Conservation (phyloP, 805 yeast species). For the Wickerhamomyces subpelliculosus region DNA sequence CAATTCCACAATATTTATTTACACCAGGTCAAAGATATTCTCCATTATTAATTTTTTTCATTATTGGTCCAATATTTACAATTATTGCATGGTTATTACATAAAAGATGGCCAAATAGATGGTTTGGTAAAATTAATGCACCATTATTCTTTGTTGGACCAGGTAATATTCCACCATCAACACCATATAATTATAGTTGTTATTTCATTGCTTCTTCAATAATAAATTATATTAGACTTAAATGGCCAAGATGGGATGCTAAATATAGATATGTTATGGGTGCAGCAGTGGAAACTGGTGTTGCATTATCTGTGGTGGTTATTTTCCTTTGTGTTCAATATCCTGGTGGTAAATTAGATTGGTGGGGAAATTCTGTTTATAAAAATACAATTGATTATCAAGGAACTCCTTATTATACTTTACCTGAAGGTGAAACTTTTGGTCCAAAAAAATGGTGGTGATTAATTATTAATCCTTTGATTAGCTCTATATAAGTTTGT, state of each 20-base stretch:
- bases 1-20: constrained; percentile 42
- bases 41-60: constrained; percentile 47
- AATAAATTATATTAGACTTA: constrained; percentile 37
- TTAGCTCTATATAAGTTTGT: background rate
- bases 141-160: constrained; percentile 58
- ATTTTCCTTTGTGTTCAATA: constrained; percentile 48
- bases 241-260: constrained; percentile 50
- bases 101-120: constrained; percentile 24
- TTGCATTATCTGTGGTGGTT: constrained; percentile 49
- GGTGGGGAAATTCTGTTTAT: constrained; percentile 60
- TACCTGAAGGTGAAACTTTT: constrained; percentile 38
- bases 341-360: constrained; percentile 32
- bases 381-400: constrained; percentile 31
- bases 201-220: constrained; percentile 39
- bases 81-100: constrained; percentile 26
- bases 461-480: background rate
- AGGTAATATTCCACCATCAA: constrained; percentile 69
- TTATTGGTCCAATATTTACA: constrained; percentile 40
- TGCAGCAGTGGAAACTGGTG: constrained; percentile 59
- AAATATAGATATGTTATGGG: constrained; percentile 54
- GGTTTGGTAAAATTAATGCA: constrained; percentile 37
- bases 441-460: constrained; percentile 46
- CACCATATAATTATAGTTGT: constrained; percentile 59
- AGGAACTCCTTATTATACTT: constrained; percentile 24
- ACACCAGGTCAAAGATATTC: constrained; percentile 44